A percentile compares a stretch with the other conserved stretches of the same genome.
Evolutionary conservation across 2,329 filamentous ascomycete genomes (phyloP).

Genomic region (Pyricularia grisea): DNA sequence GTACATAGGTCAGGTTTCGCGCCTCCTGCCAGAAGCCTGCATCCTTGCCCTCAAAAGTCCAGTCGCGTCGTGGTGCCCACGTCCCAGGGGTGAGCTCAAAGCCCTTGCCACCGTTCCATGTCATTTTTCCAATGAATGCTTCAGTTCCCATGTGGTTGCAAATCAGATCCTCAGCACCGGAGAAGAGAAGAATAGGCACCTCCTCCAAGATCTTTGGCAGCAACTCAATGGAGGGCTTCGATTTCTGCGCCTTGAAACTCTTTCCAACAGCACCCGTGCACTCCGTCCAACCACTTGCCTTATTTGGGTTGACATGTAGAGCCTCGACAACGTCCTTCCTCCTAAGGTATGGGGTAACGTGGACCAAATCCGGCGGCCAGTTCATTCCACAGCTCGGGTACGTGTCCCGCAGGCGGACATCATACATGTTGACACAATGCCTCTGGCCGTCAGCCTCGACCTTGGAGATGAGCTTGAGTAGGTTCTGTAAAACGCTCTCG

Average conservation of each 20-base stretch:
- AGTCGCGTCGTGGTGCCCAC: slow-evolving; percentile 85
- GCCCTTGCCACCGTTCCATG: slow-evolving; percentile 85
- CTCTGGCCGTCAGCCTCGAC: slow-evolving; percentile 23
- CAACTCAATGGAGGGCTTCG: slow-evolving; percentile 62
- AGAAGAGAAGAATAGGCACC: slow-evolving; percentile 78
- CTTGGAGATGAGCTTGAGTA: slow-evolving; percentile 58
- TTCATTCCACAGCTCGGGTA: slow-evolving; percentile 90
- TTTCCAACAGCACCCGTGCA: slow-evolving; percentile 71
- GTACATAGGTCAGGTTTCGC: slow-evolving; percentile 88
- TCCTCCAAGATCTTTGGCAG: slow-evolving; percentile 71
- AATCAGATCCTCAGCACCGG: slow-evolving; percentile 86
- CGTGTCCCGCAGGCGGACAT: slow-evolving; percentile 73
- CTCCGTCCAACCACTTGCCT: slow-evolving; percentile 83
- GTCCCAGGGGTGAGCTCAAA: slow-evolving; percentile 83
- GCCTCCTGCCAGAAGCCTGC: slow-evolving; percentile 93
- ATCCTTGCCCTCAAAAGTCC: slow-evolving; percentile 82
- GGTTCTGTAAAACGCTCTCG: slow-evolving; percentile 64
- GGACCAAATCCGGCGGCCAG: slow-evolving; percentile 81
- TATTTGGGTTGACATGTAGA: slow-evolving; percentile 72
- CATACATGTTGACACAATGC: slow-evolving; percentile 91
- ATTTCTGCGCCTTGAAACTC: slow-evolving; percentile 62
- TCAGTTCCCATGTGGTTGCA: slow-evolving; percentile 97
- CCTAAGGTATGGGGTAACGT: slow-evolving; percentile 77
- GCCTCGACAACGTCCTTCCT: slow-evolving; percentile 69
- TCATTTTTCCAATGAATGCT: slow-evolving; percentile 77